A percentile compares a stretch with the other conserved stretches of the same genome.
These are phyloP conservation scores for Petunia hybrid DNA, from an alignment of 305 asterid genomes.

Conservation along the genomic window DNA sequence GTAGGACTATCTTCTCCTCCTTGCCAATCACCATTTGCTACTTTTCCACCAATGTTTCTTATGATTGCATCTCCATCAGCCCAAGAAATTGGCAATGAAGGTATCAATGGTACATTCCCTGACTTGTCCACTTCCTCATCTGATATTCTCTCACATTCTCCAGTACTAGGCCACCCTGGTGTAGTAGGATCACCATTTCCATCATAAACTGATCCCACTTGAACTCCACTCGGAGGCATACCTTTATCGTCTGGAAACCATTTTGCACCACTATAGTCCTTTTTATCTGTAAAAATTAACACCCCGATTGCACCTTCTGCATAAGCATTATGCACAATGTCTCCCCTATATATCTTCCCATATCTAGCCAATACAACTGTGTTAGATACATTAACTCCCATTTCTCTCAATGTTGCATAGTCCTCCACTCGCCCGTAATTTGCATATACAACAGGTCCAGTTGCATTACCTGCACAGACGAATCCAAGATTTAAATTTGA, in stretches of 20 bases:
- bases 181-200: conserved; percentile 88
- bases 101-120: conserved; percentile 78
- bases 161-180: conserved; percentile 91
- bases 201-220: conserved; percentile 69
- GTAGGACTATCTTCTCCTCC: conserved; percentile 74
- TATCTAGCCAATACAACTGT: conserved; percentile 71
- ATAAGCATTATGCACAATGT: conserved; percentile 71
- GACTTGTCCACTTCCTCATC: conserved; percentile 60
- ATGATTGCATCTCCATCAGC: conserved; percentile 70
- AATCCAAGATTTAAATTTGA: neutral
- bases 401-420: conserved; percentile 47
- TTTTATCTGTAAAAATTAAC: conserved; percentile 73
- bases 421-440: conserved; percentile 84
- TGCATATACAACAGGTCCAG: conserved; percentile 68
- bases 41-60: conserved; percentile 64
- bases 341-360: conserved; percentile 80
- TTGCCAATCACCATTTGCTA: conserved; percentile 81
- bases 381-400: conserved; percentile 71
- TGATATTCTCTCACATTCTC: conserved; percentile 76
- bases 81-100: conserved; percentile 84
- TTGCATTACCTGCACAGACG: conserved; percentile 42
- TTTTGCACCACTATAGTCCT: conserved; percentile 75
- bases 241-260: conserved; percentile 87
- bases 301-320: conserved; percentile 76
- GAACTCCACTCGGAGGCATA: conserved; percentile 96